Conservation (phyloP, 2,329 filamentous ascomycete genomes). For the Xylariaceae sp. region DNA sequence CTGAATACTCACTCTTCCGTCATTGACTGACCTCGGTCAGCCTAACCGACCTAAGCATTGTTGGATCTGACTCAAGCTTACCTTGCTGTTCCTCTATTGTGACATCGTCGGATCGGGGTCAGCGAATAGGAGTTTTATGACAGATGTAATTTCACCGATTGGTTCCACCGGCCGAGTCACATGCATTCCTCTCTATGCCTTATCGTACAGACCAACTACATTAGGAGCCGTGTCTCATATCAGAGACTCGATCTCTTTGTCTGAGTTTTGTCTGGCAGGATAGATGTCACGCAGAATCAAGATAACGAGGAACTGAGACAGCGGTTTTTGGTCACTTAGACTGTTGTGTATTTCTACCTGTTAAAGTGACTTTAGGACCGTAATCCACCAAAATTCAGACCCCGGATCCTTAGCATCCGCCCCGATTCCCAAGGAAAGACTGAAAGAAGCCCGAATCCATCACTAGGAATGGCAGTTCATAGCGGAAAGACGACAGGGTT, state of each 20-base stretch:
- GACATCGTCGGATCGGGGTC: neutral
- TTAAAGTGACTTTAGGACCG: slow-evolving; percentile 12
- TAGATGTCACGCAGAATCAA: neutral
- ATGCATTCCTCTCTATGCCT: neutral
- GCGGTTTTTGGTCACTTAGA: slow-evolving; percentile 7
- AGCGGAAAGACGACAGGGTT: neutral
- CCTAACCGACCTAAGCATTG: neutral
- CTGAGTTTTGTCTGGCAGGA: neutral
- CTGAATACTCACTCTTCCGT: too few species aligned
- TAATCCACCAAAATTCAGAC: slow-evolving; percentile 1
- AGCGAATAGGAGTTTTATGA: neutral
- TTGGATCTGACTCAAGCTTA: neutral
- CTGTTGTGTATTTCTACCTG: slow-evolving; percentile 7
- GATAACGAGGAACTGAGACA: neutral
- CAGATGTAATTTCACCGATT: neutral
- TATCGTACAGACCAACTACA: neutral
- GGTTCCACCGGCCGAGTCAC: neutral
- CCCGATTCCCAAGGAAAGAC: neutral
- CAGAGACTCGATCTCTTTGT: neutral
- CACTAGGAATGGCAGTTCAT: neutral
- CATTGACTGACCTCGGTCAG: neutral
- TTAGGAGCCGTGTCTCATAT: too few species aligned
- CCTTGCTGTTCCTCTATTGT: neutral
- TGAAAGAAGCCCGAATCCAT: neutral
- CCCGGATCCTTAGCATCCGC: neutral